These are phyloP conservation scores for Pseudogymnoascus destructans DNA, from an alignment of 2,329 filamentous ascomycete species.

Conservation along the genomic window DNA sequence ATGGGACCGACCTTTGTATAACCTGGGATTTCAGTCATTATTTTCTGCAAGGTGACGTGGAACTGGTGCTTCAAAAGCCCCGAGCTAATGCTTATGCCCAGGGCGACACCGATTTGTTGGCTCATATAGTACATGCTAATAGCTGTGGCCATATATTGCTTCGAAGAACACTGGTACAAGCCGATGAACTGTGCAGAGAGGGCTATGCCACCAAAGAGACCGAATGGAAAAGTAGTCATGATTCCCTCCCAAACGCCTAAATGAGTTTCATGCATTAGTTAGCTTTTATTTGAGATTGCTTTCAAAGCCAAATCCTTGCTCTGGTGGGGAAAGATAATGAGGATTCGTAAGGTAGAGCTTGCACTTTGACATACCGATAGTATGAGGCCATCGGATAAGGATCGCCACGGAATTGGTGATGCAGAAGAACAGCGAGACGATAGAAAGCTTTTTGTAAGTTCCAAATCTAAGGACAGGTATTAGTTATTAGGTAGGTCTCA, in stretches of 20 bases:
- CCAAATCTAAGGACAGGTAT: constrained; percentile 12
- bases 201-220: constrained; percentile 15
- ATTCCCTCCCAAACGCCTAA: constrained; percentile 9
- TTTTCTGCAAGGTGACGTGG: constrained; percentile 10
- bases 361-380: constrained; percentile 11
- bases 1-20: constrained; percentile 13
- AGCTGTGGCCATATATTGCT: constrained; percentile 16
- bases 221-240: constrained; percentile 15
- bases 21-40: constrained; percentile 11
- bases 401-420: constrained; percentile 13
- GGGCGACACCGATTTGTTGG: constrained; percentile 16
- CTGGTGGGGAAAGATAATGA: neutral
- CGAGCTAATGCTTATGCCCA: constrained; percentile 16
- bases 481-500: neutral
- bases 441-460: constrained; percentile 15
- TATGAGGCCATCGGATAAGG: constrained; percentile 14
- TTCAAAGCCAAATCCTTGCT: neutral
- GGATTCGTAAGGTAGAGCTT: neutral
- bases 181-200: constrained; percentile 17
- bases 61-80: constrained; percentile 14
- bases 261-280: neutral
- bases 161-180: constrained; percentile 14
- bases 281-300: neutral
- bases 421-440: constrained; percentile 14
- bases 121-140: constrained; percentile 19